phyloP scores from a whole-genome alignment of 2,329 filamentous ascomycete genomes.

The Xylariaceae sp. region DNA sequence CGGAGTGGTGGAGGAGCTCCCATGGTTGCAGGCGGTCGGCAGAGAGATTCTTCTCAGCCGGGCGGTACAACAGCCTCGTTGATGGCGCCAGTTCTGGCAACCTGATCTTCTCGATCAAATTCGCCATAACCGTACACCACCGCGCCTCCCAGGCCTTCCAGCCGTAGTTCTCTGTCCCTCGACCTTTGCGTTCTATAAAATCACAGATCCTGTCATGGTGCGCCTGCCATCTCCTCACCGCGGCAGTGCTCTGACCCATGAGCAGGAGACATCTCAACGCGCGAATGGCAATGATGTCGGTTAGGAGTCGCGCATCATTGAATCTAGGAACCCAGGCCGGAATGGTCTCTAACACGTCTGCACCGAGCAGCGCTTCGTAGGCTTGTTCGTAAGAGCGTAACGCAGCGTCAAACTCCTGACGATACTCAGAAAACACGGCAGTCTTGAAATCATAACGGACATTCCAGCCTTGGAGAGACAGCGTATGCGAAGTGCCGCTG shows the following conservation, averaged over 20 bases:
- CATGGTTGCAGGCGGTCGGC: slow-evolving; percentile 54
- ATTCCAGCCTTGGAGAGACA: slow-evolving; percentile 85
- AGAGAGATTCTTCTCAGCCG: slow-evolving; percentile 50
- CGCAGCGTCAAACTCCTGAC: slow-evolving; percentile 85
- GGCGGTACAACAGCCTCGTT: slow-evolving; percentile 40
- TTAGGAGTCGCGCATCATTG: slow-evolving; percentile 84
- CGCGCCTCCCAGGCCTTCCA: slow-evolving; percentile 91
- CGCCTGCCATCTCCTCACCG: slow-evolving; percentile 70
- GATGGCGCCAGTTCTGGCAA: slow-evolving; percentile 42
- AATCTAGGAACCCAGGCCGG: slow-evolving; percentile 85
- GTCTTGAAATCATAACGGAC: slow-evolving; percentile 93
- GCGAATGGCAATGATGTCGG: slow-evolving; percentile 74
- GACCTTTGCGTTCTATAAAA: slow-evolving; percentile 74
- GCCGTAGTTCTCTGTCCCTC: slow-evolving; percentile 81
- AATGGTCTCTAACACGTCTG: slow-evolving; percentile 81
- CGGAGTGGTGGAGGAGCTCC: slow-evolving; percentile 57
- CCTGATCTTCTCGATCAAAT: slow-evolving; percentile 47
- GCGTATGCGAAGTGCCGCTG: slow-evolving; percentile 72
- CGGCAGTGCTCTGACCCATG: slow-evolving; percentile 69
- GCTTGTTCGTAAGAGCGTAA: slow-evolving; percentile 80
- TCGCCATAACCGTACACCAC: slow-evolving; percentile 57
- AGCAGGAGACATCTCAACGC: slow-evolving; percentile 77
- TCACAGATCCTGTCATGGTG: slow-evolving; percentile 70
- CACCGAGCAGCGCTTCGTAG: slow-evolving; percentile 73
- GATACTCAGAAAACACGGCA: slow-evolving; percentile 83